Evolutionary conservation across 2,329 filamentous ascomycete genomes (phyloP).

Genomic region (Fusarium temperatum): DNA sequence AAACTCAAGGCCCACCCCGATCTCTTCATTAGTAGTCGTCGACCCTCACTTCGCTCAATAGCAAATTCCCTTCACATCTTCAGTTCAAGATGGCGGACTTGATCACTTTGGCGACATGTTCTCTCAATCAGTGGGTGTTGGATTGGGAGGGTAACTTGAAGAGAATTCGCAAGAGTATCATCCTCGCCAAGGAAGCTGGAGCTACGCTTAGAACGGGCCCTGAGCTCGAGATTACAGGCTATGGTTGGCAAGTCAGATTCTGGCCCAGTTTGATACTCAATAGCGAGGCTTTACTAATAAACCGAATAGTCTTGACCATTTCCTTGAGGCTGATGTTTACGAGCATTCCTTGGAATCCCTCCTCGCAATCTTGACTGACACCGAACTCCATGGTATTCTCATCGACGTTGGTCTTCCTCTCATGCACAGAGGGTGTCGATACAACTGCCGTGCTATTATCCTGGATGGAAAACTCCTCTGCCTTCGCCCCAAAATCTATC

Average conservation of each 20-base stretch:
- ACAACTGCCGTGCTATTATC: conserved; percentile 51
- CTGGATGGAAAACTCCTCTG: conserved; percentile 72
- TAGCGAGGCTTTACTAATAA: not conserved
- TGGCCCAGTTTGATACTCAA: not conserved
- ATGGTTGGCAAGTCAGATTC: conserved; percentile 33
- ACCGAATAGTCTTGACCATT: conserved; percentile 67
- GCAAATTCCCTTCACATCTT: not conserved
- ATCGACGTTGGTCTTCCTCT: conserved; percentile 51
- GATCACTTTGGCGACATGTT: conserved; percentile 48
- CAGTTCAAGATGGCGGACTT: conserved; percentile 25
- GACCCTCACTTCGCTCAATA: not conserved
- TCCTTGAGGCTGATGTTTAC: conserved; percentile 57
- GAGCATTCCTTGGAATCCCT: conserved; percentile 47
- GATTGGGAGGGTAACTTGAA: conserved; percentile 63
- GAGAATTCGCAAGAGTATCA: conserved; percentile 71
- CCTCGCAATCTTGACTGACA: conserved; percentile 45
- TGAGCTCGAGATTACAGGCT: conserved; percentile 56
- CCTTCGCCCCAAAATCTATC: conserved; percentile 75
- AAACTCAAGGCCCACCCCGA: conserved; percentile 14
- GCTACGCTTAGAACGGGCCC: conserved; percentile 70
- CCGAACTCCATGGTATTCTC: conserved; percentile 50
- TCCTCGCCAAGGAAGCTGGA: conserved; percentile 65
- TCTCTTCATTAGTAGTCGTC: not conserved
- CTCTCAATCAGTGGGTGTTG: conserved; percentile 50
- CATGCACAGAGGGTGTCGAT: conserved; percentile 51